Base-by-base conservation (phyloP, 2,329 filamentous ascomycete genomes). In the Hypoxylon sp. region DNA sequence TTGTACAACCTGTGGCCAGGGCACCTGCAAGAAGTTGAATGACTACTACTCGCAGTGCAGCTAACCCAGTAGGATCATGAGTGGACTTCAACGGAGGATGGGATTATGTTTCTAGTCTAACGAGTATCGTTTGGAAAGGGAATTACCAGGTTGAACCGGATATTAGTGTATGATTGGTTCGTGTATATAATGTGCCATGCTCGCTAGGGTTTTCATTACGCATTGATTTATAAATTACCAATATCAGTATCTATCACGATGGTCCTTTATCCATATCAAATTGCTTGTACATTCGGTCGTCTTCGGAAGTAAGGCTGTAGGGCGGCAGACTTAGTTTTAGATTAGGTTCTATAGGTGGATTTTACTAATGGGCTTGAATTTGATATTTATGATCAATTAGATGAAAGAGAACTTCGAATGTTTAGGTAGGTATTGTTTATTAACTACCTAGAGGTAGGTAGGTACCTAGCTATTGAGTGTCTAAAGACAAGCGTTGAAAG, bases 41-140 rank as follows among this genome's bases (percentile, higher is more conserved):
- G 71, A 75, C 20, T 74, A 75, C 56, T 77, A 77, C 59, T 77
- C 72, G 31, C 75, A 76, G 51, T 77, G 74, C 55, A 68, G 62
- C 42, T 68, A 44, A 60, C 54, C 13, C 20, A 31, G 42, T 30
- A 7, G 6, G 35, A 14, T 17, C n/a, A 35, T 44, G n/a, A 8
- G 31, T 13, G 46, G 5, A 44, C 22, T 20, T 22, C 7, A 27
- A 37, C 30, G 11, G 8, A 46, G 8, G 8, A 30, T 54, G n/a
- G 33, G 6, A 17, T 25, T 10, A 30, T 17, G 8, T 13, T 27
- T 10, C 8, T 25, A n/a, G 55, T 6, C 2, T 33, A 46, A 25
- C 30, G 1, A 31, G 51, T 42, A 25, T 30, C 55, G 13, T 49
- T 14, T 25, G 30, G 20, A 10, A 11, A 30, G 14, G 46, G 22